Evolutionary conservation across 768 basidiomycete genomes (phyloP), one percentile per base, ranked within the genome.

Genomic region (Pleurotus ostreatus): DNA sequence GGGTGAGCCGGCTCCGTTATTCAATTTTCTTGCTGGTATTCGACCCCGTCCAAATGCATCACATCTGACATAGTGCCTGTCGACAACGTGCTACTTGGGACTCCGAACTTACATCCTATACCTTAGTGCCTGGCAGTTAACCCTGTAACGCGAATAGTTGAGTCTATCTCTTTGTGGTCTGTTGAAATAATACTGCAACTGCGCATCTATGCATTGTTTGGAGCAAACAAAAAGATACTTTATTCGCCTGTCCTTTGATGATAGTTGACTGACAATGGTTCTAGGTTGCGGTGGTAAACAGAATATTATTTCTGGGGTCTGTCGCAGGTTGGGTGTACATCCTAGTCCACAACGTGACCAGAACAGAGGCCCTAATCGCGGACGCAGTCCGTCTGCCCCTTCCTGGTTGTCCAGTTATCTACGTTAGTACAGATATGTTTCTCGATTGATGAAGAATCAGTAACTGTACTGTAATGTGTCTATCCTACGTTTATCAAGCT

Each of bases 141-240:
- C 58, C 70, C 76, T 5, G 69, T 73, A n/a, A 77, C 68, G 20
- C 71, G 76, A 3, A 61, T 78, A 12, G 69, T 71, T 2, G 77
- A 78, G 7, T 76, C 74, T 1, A 67, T 79, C 34, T 73, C 71
- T 30, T 63, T 80, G 7, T 79, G 79, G 78, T 71, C 75, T 30
- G 69, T 80, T 15, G 77, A 80, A 61, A 75, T 79, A 12, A 64
- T 79, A 55, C 76, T 80, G 74, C 77, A 77, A 61, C 59, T 79
- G 18, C 68, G 77, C 7, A 66, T 79, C 22, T 78, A 78, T 58
- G 75, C 75, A 0, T 57, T 80, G 11, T 80, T 66, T 55, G 62
- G 64, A 22, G 71, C 72, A 41, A 78, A 74, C 1, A 71, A 69
- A 57, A 70, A 64, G 57, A 77, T 76, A 46, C 13, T 7, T 18